A percentile compares a stretch with the other conserved stretches of the same genome.
phyloP scores from a whole-genome alignment of 768 basidiomycete species.

The Termitomyces sp. region DNA sequence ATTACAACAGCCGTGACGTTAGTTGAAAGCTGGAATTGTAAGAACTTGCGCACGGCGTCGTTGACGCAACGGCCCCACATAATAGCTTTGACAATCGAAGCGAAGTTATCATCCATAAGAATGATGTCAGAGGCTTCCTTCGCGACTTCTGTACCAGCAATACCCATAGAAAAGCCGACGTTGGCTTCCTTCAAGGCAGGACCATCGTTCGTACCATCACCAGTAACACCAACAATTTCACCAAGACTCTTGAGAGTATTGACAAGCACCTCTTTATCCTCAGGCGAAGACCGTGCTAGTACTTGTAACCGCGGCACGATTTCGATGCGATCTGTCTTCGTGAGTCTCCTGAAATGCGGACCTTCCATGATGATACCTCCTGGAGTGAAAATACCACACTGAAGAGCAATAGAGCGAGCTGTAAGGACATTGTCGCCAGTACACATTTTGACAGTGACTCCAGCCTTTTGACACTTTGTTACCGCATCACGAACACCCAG shows the following conservation, averaged over 20 bases:
- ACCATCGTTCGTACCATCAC: constrained; percentile 97
- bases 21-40: constrained; percentile 92
- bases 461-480: constrained; percentile 78
- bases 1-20: constrained; percentile 95
- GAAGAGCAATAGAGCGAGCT: constrained; percentile 91
- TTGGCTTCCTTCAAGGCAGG: constrained; percentile 94
- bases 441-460: constrained; percentile 96
- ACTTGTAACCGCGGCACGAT: constrained; percentile 93
- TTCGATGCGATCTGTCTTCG: constrained; percentile 63
- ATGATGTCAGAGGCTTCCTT: constrained; percentile 99
- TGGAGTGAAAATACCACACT: constrained; percentile 91
- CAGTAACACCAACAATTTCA: constrained; percentile 92
- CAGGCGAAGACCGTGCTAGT: constrained; percentile 93
- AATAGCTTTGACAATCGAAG: constrained; percentile 94
- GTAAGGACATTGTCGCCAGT: constrained; percentile 97
- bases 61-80: constrained; percentile 99
- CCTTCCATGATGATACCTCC: constrained; percentile 99
- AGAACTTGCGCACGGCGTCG: constrained; percentile 94
- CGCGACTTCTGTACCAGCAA: constrained; percentile 95
- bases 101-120: constrained; percentile 96
- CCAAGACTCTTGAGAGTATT: constrained; percentile 81
- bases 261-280: constrained; percentile 94
- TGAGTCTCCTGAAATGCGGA: constrained; percentile 82
- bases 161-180: constrained; percentile 96
- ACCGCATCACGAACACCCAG: constrained; percentile 75